Evolutionary conservation across 768 basidiomycete species (phyloP), one percentile per base, ranked within the genome.

Genomic region (Leccinum imitatum): DNA sequence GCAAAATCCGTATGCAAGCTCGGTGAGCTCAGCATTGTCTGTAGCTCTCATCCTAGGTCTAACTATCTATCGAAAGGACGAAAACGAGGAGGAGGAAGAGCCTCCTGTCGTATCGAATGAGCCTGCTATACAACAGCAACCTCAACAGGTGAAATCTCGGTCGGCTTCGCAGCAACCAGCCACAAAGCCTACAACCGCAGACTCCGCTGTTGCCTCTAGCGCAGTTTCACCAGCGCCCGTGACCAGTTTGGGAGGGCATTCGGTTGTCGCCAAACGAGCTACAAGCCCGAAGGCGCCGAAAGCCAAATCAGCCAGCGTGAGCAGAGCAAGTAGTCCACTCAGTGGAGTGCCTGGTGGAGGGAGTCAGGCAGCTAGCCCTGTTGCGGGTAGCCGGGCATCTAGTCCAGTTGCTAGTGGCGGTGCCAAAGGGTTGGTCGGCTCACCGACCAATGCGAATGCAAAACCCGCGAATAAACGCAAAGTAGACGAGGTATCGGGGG

Each of bases 61-160:
- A 46, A 66, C 44, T 50, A 6, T 57, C 54, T n/a, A 50, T 41
- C 0, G 17, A 46, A 62, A 87, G 84, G 82, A 83, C 66, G 85
- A 90, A 51, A 88, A 90, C 52, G 89, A 91, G 60, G 87, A 91
- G 59, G 89, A 91, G 59, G 89, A 92, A 65, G 86, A 87, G 59
- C 70, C 80, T 9, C 72, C 76, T 27, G 55, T 65, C 51, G 70
- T 75, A n/a, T 70, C 77, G 2, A 77, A 76, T 57, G 80, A 77
- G 19, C 78, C 82, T 50, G 78, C 79, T 17, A 73, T 79, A 54
- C 78, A 77, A 57, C 74, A 71, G 7, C 75, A 72, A 44, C 74
- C 76, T n/a, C 77, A 76, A 27, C 77, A 79, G 71, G 76, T 73
- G 47, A 77, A 80, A 47, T 80, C 83, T 14, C 78, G 82, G 54